These are phyloP conservation scores for Blastobotrys raffinosifermentans DNA, from an alignment of 1,139 yeast genomes.

Conservation along the genomic window DNA sequence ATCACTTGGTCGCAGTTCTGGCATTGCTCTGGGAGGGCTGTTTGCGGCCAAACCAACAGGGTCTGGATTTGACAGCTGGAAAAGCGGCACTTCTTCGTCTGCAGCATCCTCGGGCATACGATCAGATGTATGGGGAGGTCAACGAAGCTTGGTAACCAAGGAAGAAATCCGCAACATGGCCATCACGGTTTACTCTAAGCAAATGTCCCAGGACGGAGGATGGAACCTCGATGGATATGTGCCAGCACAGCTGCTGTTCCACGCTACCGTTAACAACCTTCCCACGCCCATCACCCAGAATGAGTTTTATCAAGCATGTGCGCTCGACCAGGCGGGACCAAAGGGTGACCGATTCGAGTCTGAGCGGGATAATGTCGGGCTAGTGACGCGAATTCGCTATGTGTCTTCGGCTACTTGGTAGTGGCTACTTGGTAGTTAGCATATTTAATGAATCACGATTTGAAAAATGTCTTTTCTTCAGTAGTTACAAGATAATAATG, in stretches of 20 bases:
- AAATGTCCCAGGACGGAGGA: slow-evolving; percentile 21
- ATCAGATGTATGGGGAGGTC: too few species aligned
- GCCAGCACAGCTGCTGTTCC: slow-evolving; percentile 32
- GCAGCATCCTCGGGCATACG: too few species aligned
- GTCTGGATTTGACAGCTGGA: too few species aligned
- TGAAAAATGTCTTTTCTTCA: too few species aligned
- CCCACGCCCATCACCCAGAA: slow-evolving; percentile 19
- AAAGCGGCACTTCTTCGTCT: too few species aligned
- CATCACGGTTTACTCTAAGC: slow-evolving; percentile 22
- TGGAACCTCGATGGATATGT: slow-evolving; percentile 30
- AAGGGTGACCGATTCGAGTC: slow-evolving; percentile 24
- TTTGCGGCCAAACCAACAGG: too few species aligned
- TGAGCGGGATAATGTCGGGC: slow-evolving; percentile 30
- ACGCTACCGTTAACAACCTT: slow-evolving; percentile 23
- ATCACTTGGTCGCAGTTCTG: too few species aligned
- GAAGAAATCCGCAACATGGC: slow-evolving; percentile 24
- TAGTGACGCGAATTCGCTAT: slow-evolving; percentile 25
- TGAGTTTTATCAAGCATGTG: slow-evolving; percentile 30
- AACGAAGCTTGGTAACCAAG: too few species aligned
- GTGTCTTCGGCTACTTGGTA: not conserved
- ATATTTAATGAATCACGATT: not conserved
- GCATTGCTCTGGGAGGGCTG: too few species aligned
- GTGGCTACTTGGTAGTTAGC: not conserved
- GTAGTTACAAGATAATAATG: too few species aligned
- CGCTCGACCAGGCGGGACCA: slow-evolving; percentile 12